Conservation (phyloP, 192 early-diverging fungal species). For the Linnemannia zychae region DNA sequence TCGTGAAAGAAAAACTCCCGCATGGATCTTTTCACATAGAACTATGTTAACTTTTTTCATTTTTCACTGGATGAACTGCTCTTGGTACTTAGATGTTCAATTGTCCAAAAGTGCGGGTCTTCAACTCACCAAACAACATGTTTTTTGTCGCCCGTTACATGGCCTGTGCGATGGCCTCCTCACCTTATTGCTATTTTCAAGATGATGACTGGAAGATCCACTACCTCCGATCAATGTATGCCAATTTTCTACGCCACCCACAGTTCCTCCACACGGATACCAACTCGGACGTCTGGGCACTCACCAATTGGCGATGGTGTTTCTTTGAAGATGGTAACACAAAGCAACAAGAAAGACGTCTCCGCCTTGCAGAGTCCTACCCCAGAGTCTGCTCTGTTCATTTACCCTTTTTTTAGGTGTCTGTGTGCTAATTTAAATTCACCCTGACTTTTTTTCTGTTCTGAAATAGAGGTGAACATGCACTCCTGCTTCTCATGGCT, state of each 20-base stretch:
- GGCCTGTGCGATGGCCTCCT: slow-evolving; percentile 67
- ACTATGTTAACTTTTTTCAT: neutral
- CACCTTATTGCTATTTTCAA: slow-evolving; percentile 72
- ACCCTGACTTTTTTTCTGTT: neutral
- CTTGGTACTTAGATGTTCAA: slow-evolving; percentile 65
- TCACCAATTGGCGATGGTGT: slow-evolving; percentile 69
- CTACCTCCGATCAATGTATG: slow-evolving; percentile 65
- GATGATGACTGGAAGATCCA: slow-evolving; percentile 65
- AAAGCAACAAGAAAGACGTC: slow-evolving; percentile 3
- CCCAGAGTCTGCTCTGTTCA: neutral
- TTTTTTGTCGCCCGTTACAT: slow-evolving; percentile 68
- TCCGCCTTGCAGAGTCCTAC: too few relatives aligned
- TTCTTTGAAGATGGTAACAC: slow-evolving; percentile 67
- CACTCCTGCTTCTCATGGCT: slow-evolving; percentile 67
- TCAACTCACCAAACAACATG: slow-evolving; percentile 63
- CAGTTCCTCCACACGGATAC: slow-evolving; percentile 68
- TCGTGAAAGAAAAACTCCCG: neutral
- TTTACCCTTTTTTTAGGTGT: neutral
- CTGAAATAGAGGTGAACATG: slow-evolving; percentile 58
- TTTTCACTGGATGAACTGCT: too few relatives aligned
- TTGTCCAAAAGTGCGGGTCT: slow-evolving; percentile 62
- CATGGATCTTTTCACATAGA: neutral
- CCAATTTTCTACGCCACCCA: slow-evolving; percentile 68
- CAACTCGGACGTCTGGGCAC: slow-evolving; percentile 59
- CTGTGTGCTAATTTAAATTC: neutral